Conservation (phyloP, 495 filamentous ascomycete genomes). For the Talaromyces thailandensis region DNA sequence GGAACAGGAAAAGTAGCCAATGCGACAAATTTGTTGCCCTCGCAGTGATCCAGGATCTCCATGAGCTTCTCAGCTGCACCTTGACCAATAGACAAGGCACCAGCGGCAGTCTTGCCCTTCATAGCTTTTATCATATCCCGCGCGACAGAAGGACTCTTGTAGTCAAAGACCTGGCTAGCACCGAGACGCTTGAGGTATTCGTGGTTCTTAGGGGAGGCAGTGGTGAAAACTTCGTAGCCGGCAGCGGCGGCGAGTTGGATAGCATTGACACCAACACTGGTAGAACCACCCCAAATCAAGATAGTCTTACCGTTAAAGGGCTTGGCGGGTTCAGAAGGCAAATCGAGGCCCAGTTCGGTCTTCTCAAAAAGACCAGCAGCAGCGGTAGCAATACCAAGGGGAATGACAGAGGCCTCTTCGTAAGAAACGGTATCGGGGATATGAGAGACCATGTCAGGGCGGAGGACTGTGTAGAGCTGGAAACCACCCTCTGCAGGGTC, state of each 20-base stretch:
- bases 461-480: slow-evolving; percentile 24
- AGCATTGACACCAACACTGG: slow-evolving; percentile 30
- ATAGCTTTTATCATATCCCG: slow-evolving; percentile 4
- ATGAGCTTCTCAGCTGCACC: slow-evolving; percentile 5
- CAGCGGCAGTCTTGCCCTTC: slow-evolving; percentile 1
- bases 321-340: slow-evolving; percentile 8
- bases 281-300: slow-evolving; percentile 41
- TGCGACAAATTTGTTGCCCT: slow-evolving; percentile 7
- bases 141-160: slow-evolving; percentile 28
- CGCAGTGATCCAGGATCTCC: neutral
- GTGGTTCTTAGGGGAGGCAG: slow-evolving; percentile 34
- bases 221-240: slow-evolving; percentile 37
- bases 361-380: slow-evolving; percentile 14
- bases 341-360: slow-evolving; percentile 1
- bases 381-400: slow-evolving; percentile 24
- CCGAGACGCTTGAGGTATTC: slow-evolving; percentile 34
- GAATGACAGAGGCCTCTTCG: slow-evolving; percentile 31
- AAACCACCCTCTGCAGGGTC: slow-evolving; percentile 31
- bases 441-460: slow-evolving; percentile 13
- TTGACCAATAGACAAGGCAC: slow-evolving; percentile 5
- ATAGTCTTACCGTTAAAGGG: slow-evolving; percentile 10
- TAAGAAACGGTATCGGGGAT: slow-evolving; percentile 30
- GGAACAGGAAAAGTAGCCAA: slow-evolving; percentile 4
- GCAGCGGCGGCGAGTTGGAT: slow-evolving; percentile 32
- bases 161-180: slow-evolving; percentile 36